These are phyloP conservation scores for Paspalum vaginatum DNA, from an alignment of 176 grass and related monocot genomes.

Conservation along the genomic window DNA sequence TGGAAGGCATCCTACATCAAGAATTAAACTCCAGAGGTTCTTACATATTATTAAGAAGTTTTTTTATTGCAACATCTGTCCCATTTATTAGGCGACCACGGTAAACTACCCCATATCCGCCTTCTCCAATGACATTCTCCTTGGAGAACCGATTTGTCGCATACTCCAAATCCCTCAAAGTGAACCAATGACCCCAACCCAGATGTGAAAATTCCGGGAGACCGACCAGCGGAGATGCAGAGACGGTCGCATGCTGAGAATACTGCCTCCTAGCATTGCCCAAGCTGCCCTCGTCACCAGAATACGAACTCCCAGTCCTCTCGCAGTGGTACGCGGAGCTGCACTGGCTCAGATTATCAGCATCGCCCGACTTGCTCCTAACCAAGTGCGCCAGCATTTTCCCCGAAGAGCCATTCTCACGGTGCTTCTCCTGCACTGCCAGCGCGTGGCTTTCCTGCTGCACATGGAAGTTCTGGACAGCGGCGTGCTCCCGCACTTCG, in stretches of 20 bases:
- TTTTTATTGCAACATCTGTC: slow-evolving; percentile 35
- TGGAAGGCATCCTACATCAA: background rate
- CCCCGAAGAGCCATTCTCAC: background rate
- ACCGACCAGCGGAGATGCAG: slow-evolving; percentile 54
- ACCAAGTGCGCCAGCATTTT: slow-evolving; percentile 40
- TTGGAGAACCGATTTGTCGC: slow-evolving; percentile 32
- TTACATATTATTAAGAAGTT: slow-evolving; percentile 44
- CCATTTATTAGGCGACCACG: slow-evolving; percentile 33
- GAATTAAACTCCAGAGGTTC: background rate
- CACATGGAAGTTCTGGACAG: slow-evolving; percentile 42
- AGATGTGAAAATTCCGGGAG: slow-evolving; percentile 62
- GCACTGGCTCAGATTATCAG: slow-evolving; percentile 63
- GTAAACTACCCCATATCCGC: slow-evolving; percentile 34
- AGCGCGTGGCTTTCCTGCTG: slow-evolving; percentile 40
- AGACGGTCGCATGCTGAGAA: slow-evolving; percentile 37
- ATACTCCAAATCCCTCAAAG: slow-evolving; percentile 34
- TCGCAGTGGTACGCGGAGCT: slow-evolving; percentile 71
- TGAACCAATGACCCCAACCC: slow-evolving; percentile 61
- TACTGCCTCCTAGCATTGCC: slow-evolving; percentile 42
- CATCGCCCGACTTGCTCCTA: slow-evolving; percentile 53
- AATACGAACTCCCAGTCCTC: slow-evolving; percentile 56
- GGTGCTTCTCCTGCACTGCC: slow-evolving; percentile 35
- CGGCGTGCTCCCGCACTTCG: slow-evolving; percentile 43
- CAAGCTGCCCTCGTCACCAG: slow-evolving; percentile 51
- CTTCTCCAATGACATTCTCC: slow-evolving; percentile 38